Conservation (phyloP, 257 asterid species). For the Rehmannia glutinosa region DNA sequence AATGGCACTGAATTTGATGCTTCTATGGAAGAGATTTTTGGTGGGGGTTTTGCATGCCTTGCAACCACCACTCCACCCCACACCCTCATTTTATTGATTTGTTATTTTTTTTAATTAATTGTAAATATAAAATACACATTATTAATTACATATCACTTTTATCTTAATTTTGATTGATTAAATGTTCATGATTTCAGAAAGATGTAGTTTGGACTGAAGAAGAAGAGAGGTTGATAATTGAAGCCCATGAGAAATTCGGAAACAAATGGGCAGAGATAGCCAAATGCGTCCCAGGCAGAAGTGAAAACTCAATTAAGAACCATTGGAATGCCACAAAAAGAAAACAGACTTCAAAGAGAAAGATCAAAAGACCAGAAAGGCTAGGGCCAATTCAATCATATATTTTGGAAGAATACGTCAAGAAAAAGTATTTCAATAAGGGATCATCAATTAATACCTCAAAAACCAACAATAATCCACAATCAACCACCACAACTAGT, state of each 20-base stretch:
- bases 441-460: constrained; percentile 1
- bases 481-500: neutral
- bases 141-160: too few relatives aligned
- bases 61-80: neutral
- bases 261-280: constrained; percentile 82
- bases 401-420: constrained; percentile 58
- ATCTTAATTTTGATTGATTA: too few relatives aligned
- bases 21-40: neutral
- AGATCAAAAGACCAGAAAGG: constrained; percentile 25
- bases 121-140: too few relatives aligned
- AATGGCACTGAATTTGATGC: constrained; percentile 22
- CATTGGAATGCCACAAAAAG: constrained; percentile 83
- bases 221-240: constrained; percentile 56
- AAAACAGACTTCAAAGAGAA: constrained; percentile 47
- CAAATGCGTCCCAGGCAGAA: constrained; percentile 58
- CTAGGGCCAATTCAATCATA: constrained; percentile 29
- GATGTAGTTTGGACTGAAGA: constrained; percentile 58
- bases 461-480: neutral
- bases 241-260: constrained; percentile 50
- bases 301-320: constrained; percentile 79
- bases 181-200: too few relatives aligned
- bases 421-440: constrained; percentile 11
- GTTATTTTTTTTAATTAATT: neutral
- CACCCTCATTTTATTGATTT: neutral
- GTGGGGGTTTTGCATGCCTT: constrained; percentile 10